These are phyloP conservation scores for Agrocybe pediades DNA, from an alignment of 768 basidiomycete species.

Conservation along the genomic window DNA sequence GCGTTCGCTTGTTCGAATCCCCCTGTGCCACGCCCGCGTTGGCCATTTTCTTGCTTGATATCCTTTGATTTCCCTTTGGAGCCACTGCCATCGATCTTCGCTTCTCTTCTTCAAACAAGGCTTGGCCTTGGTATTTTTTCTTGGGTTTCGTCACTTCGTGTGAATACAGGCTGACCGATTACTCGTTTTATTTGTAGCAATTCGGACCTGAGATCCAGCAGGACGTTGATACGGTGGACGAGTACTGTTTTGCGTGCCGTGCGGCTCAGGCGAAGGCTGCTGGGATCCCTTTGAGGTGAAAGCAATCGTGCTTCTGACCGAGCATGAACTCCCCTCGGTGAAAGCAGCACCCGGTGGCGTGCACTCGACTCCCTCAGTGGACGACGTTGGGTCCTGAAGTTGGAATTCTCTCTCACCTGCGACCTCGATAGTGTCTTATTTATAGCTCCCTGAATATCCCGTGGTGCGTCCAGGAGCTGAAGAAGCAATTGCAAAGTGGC, in stretches of 20 bases:
- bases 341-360: neutral
- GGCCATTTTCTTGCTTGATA: constrained; percentile 2
- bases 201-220: constrained; percentile 71
- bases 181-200: constrained; percentile 41
- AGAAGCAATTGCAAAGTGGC: too few relatives aligned
- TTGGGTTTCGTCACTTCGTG: too few relatives aligned
- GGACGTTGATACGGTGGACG: constrained; percentile 69
- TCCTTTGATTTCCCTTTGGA: too few relatives aligned
- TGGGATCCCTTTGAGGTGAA: constrained; percentile 22
- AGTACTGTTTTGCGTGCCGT: constrained; percentile 71
- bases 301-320: neutral
- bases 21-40: constrained; percentile 6
- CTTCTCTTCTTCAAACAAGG: too few relatives aligned
- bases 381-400: too few relatives aligned
- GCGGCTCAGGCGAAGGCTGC: constrained; percentile 49
- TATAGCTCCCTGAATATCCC: too few relatives aligned
- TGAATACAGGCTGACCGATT: neutral
- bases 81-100: too few relatives aligned
- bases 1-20: constrained; percentile 1
- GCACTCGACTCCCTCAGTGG: too few relatives aligned
- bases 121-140: too few relatives aligned
- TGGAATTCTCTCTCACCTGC: too few relatives aligned
- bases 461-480: too few relatives aligned
- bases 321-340: neutral
- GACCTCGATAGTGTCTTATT: too few relatives aligned